Evolutionary conservation across 257 asterid species (phyloP).

Genomic region (Forsythia viridissima): DNA sequence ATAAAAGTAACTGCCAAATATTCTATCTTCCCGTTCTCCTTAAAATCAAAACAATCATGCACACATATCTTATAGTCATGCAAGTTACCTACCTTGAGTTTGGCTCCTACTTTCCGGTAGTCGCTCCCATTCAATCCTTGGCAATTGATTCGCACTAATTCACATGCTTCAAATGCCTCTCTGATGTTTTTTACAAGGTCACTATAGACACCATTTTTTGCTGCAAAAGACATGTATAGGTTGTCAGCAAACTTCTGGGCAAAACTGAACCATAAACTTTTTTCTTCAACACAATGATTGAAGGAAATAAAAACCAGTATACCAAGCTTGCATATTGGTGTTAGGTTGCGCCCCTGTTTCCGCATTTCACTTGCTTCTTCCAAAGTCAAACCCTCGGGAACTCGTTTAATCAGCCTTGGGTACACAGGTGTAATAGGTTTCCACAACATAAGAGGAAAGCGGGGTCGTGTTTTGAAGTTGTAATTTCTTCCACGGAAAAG

Average conservation of each 20-base stretch:
- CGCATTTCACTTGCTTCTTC: slow-evolving; percentile 84
- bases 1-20: background rate
- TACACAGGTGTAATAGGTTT: slow-evolving; percentile 85
- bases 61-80: background rate
- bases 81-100: slow-evolving; percentile 64
- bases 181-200: slow-evolving; percentile 70
- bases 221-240: slow-evolving; percentile 50
- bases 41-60: background rate
- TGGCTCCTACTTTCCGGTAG: slow-evolving; percentile 85
- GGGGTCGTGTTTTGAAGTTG: slow-evolving; percentile 68
- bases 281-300: slow-evolving; percentile 13
- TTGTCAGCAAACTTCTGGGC: slow-evolving; percentile 21
- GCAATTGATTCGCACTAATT: slow-evolving; percentile 78
- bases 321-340: slow-evolving; percentile 91
- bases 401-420: slow-evolving; percentile 72
- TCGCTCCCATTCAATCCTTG: slow-evolving; percentile 88
- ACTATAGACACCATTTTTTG: slow-evolving; percentile 77
- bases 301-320: slow-evolving; percentile 23
- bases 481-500: slow-evolving; percentile 95
- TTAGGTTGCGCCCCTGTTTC: slow-evolving; percentile 66
- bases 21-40: slow-evolving; percentile 10
- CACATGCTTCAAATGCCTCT: slow-evolving; percentile 97
- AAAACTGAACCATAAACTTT: slow-evolving; percentile 5
- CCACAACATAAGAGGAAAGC: slow-evolving; percentile 92
- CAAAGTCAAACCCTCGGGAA: slow-evolving; percentile 79